Conservation (phyloP, 1,139 yeast genomes). For the Magnusiomyces sp. region DNA sequence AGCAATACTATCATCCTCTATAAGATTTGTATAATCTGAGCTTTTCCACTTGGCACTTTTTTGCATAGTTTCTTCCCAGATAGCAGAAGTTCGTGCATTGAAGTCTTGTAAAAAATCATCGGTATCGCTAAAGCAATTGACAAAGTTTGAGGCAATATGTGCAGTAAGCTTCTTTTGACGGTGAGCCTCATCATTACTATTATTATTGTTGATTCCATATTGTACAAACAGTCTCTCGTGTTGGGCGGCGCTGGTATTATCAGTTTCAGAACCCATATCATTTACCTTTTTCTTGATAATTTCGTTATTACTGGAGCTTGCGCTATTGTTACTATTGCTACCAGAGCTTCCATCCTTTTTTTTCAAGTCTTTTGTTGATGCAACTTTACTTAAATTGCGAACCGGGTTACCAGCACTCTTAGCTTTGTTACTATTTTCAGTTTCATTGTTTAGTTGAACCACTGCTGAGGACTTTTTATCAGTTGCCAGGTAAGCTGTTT, state of each 20-base stretch:
- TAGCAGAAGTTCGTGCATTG: conserved; percentile 2
- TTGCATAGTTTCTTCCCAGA: conserved; percentile 3
- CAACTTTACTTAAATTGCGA: background rate
- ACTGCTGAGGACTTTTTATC: background rate
- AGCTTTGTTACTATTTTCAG: no score
- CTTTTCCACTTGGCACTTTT: conserved; percentile 3
- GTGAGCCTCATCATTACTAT: background rate
- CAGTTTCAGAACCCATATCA: background rate
- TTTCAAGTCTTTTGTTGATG: no score
- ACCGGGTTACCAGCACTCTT: no score
- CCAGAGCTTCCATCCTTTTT: background rate
- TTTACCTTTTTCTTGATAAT: background rate
- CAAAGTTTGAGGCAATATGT: conserved; percentile 3
- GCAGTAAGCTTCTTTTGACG: conserved; percentile 1
- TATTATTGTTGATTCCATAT: background rate
- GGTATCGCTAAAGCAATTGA: conserved; percentile 2
- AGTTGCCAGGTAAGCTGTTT: background rate
- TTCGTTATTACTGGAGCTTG: no score
- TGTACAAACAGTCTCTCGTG: background rate
- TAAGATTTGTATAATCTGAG: background rate
- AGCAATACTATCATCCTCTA: no score
- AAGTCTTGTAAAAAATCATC: conserved; percentile 4
- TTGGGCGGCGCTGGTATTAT: background rate
- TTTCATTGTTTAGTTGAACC: background rate
- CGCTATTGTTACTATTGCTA: background rate